Evolutionary conservation across 2,329 filamentous ascomycete genomes (phyloP).

Genomic region (Aspergillus aculeatus): DNA sequence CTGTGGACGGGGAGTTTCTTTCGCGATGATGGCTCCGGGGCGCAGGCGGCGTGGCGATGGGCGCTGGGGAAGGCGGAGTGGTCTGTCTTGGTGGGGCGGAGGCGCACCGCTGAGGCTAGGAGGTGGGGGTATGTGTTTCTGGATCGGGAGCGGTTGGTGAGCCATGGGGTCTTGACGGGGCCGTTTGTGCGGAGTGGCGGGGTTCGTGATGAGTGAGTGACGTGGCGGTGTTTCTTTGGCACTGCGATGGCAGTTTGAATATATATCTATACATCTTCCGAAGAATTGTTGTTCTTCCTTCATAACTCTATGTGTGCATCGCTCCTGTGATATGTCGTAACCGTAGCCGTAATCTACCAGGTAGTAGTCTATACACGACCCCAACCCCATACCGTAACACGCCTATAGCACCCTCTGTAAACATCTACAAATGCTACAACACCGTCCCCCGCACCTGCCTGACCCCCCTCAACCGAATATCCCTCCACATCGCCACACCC

Average conservation of each 20-base stretch:
- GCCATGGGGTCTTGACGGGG: not conserved
- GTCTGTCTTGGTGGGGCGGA: not conserved
- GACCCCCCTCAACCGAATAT: slow-evolving; percentile 8
- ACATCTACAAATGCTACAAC: not conserved
- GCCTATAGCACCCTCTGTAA: not conserved
- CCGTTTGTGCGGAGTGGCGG: not conserved
- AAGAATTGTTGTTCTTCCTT: too few species aligned
- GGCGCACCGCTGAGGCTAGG: not conserved
- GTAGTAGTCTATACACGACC: too few species aligned
- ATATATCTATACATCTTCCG: too few species aligned
- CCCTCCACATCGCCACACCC: slow-evolving; percentile 7
- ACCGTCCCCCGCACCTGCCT: slow-evolving; percentile 13
- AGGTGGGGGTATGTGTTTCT: not conserved
- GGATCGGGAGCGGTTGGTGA: not conserved
- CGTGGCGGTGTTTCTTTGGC: not conserved
- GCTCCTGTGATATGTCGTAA: too few species aligned
- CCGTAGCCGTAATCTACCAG: too few species aligned
- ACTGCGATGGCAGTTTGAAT: too few species aligned
- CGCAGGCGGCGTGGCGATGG: not conserved
- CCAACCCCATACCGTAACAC: too few species aligned
- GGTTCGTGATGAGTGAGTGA: not conserved
- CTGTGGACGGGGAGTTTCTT: not conserved
- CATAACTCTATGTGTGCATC: too few species aligned
- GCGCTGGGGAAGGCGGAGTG: not conserved
- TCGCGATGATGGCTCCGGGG: not conserved